phyloP scores from a whole-genome alignment of 305 asterid species.

The Solanum chacoense region DNA sequence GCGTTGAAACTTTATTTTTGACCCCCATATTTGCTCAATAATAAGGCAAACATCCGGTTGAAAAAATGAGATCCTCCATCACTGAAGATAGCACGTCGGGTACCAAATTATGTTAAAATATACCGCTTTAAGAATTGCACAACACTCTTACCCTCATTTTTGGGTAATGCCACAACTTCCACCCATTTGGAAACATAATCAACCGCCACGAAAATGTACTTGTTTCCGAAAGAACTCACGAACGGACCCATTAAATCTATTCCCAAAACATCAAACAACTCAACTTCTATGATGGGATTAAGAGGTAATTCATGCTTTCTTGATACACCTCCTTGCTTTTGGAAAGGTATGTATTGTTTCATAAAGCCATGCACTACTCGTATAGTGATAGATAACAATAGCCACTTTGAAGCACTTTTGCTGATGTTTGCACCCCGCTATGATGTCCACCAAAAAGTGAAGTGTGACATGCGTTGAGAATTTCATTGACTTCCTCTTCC shows the following conservation, averaged over 20 bases:
- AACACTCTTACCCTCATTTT: no score
- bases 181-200: no score
- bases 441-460: background rate
- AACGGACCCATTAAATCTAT: background rate
- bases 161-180: no score
- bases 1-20: no score
- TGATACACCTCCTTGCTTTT: background rate
- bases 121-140: no score
- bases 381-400: background rate
- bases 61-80: no score
- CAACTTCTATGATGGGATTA: background rate
- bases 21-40: no score
- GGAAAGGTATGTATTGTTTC: background rate
- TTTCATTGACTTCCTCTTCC: background rate
- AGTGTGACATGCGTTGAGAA: background rate
- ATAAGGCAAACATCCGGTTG: no score
- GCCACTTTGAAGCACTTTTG: background rate
- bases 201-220: background rate
- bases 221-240: background rate
- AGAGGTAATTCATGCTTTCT: background rate
- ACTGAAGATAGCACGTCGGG: no score
- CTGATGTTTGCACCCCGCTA: background rate
- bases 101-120: no score
- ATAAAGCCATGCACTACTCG: background rate
- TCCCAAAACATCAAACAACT: background rate